phyloP scores from a whole-genome alignment of 2,329 filamentous ascomycete genomes.

The Botrytis fabae region DNA sequence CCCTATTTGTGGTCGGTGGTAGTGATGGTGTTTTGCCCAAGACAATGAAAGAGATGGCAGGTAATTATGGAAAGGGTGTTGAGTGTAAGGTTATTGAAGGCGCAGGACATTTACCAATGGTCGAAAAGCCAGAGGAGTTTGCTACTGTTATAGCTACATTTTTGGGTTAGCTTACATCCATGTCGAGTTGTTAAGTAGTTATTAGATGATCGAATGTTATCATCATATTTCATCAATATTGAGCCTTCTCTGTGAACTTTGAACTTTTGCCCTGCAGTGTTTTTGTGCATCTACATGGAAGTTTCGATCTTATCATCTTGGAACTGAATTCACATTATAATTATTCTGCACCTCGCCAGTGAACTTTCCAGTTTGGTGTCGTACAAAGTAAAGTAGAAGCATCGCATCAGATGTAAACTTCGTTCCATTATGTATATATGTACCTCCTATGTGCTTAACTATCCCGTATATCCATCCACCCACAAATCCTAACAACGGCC shows the following conservation, averaged over 20 bases:
- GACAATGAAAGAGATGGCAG: constrained; percentile 76
- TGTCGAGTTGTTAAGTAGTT: neutral
- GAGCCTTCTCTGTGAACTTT: no score
- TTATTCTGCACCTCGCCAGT: rapidly evolving
- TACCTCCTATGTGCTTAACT: neutral
- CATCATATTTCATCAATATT: neutral
- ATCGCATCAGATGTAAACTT: neutral
- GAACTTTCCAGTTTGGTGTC: neutral
- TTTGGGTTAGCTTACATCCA: constrained; percentile 39
- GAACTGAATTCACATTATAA: no score
- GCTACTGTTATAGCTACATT: constrained; percentile 63
- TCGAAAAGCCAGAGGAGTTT: constrained; percentile 69
- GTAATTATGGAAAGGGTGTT: constrained; percentile 55
- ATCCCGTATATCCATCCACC: neutral
- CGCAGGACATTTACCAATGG: constrained; percentile 83
- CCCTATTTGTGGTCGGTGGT: constrained; percentile 70
- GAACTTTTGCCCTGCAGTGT: neutral
- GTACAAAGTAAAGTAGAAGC: neutral
- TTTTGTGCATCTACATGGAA: neutral
- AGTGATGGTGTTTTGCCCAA: constrained; percentile 73
- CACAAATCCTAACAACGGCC: neutral
- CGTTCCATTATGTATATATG: neutral
- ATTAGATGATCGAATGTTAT: neutral
- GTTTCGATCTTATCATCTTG: no score
- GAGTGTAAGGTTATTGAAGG: constrained; percentile 65